These are phyloP conservation scores for Nakaseomyces kungkrabaensis DNA, from an alignment of 1,139 yeast genomes.

Conservation along the genomic window DNA sequence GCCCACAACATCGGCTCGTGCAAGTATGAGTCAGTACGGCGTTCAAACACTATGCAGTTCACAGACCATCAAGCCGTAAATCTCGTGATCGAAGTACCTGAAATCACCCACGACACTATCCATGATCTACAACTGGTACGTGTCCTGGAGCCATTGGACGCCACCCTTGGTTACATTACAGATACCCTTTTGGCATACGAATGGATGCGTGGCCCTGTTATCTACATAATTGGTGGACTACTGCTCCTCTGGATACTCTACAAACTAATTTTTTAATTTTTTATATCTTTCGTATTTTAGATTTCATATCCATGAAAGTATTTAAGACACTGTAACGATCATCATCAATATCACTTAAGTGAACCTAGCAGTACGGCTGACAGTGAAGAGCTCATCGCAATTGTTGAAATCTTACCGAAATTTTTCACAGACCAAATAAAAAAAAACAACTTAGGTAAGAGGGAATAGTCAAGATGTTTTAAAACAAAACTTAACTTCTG, in stretches of 20 bases:
- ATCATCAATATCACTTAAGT: too few species aligned
- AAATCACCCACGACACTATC: conserved; percentile 1
- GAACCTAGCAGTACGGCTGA: too few species aligned
- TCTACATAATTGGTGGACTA: not conserved
- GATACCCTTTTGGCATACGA: conserved; percentile 1
- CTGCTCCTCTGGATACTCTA: not conserved
- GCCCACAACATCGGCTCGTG: conserved; percentile 6
- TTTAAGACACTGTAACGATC: too few species aligned
- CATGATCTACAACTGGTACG: conserved; percentile 3
- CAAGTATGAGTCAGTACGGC: conserved; percentile 21
- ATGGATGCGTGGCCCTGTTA: not conserved
- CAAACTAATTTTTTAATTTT: not conserved
- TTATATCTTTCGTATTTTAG: too few species aligned
- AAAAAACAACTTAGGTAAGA: too few species aligned
- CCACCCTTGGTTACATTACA: not conserved
- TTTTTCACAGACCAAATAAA: too few species aligned
- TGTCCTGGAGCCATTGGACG: conserved; percentile 1
- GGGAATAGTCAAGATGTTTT: too few species aligned
- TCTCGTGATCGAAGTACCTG: conserved; percentile 18
- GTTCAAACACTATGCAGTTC: conserved; percentile 16
- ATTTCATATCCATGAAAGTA: too few species aligned
- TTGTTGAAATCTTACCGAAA: too few species aligned
- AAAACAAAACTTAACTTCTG: too few species aligned
- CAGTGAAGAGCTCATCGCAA: too few species aligned
- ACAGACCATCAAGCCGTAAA: conserved; percentile 33